Evolutionary conservation across 2,329 filamentous ascomycete genomes (phyloP).

Genomic region (Trichoderma lentiforme): DNA sequence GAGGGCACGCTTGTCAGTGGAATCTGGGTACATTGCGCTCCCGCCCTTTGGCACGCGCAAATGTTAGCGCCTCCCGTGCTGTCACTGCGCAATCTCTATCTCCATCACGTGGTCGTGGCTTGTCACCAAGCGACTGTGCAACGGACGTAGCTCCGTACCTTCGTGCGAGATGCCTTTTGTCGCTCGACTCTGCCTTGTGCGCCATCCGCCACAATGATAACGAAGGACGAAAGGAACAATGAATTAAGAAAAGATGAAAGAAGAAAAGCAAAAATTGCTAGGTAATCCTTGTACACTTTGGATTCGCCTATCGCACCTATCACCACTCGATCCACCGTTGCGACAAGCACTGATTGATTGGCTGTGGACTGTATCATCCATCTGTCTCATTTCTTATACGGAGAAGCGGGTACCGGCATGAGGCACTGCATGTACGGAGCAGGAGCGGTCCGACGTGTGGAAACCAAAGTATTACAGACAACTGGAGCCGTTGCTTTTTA

Average conservation of each 20-base stretch:
- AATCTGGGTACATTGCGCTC: background rate
- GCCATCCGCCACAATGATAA: background rate
- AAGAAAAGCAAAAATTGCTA: background rate
- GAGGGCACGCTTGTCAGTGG: background rate
- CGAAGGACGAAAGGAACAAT: background rate
- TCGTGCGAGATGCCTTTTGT: background rate
- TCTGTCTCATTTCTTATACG: constrained; percentile 11
- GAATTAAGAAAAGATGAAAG: background rate
- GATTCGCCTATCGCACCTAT: constrained; percentile 16
- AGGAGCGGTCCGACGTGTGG: constrained; percentile 5
- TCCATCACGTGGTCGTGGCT: constrained; percentile 1
- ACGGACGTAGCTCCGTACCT: background rate
- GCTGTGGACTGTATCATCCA: background rate
- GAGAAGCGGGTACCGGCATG: background rate
- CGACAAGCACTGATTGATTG: background rate
- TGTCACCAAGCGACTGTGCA: background rate
- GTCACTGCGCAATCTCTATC: background rate
- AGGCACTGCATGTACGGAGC: background rate
- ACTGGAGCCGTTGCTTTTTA: background rate
- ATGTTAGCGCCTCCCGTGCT: constrained; percentile 13
- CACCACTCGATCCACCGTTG: constrained; percentile 4
- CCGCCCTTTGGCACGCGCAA: background rate
- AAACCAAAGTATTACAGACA: background rate
- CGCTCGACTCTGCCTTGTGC: background rate
- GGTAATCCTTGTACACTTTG: background rate